Conservation (phyloP, 176 grass and related monocot species). For the Stipa capillata region DNA sequence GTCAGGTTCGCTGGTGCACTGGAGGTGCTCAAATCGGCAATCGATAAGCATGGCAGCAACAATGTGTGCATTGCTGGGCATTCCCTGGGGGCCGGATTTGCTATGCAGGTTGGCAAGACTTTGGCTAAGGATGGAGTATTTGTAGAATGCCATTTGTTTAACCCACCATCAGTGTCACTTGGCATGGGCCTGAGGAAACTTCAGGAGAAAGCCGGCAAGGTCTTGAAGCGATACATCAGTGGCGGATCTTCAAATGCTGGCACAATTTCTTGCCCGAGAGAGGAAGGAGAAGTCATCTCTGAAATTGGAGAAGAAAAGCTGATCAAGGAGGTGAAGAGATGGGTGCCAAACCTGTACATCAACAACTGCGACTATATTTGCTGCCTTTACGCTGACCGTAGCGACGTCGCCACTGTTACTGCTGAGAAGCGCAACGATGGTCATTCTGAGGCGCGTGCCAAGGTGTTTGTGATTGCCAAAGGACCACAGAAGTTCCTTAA, state of each 20-base stretch:
- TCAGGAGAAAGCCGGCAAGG: slow-evolving; percentile 34
- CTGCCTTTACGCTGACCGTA: slow-evolving; percentile 53
- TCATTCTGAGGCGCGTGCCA: slow-evolving; percentile 6
- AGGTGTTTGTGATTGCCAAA: slow-evolving; percentile 54
- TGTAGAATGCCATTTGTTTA: slow-evolving; percentile 77
- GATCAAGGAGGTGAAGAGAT: slow-evolving; percentile 62
- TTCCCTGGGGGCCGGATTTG: slow-evolving; percentile 69
- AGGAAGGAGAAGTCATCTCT: neutral
- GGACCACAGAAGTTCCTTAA: slow-evolving; percentile 68
- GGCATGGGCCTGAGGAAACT: slow-evolving; percentile 48
- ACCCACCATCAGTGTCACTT: slow-evolving; percentile 76
- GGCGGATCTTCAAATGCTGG: slow-evolving; percentile 2
- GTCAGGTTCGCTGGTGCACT: slow-evolving; percentile 70
- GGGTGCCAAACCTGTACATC: slow-evolving; percentile 79
- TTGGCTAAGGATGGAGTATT: slow-evolving; percentile 59
- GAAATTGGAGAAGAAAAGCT: slow-evolving; percentile 25
- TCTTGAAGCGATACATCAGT: slow-evolving; percentile 32
- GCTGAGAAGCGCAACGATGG: neutral
- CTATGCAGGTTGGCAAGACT: slow-evolving; percentile 65
- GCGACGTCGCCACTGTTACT: slow-evolving; percentile 27
- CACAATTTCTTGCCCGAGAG: neutral
- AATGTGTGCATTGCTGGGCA: slow-evolving; percentile 72
- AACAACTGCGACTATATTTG: slow-evolving; percentile 78
- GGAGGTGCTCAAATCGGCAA: slow-evolving; percentile 36
- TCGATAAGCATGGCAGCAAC: slow-evolving; percentile 43